A percentile compares a stretch with the other conserved stretches of the same genome.
phyloP scores from a whole-genome alignment of 352 stramenopile genomes.

The Pythium oligandrum region DNA sequence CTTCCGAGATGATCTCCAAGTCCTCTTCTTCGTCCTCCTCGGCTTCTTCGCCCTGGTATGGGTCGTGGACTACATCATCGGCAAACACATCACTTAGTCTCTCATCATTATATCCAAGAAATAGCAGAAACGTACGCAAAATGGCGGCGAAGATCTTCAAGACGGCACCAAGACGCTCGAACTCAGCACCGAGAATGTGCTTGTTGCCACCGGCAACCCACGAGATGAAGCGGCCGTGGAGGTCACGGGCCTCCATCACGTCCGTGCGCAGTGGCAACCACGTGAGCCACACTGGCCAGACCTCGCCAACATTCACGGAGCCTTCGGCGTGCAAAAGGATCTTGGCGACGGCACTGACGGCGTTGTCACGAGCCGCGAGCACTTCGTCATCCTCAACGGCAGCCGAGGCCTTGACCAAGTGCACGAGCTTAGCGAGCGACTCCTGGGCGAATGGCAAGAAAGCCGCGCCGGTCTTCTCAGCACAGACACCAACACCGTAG shows the following conservation, averaged over 20 bases:
- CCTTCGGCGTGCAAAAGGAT: conserved; percentile 57
- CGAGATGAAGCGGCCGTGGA: conserved; percentile 68
- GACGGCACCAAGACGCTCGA: conserved; percentile 54
- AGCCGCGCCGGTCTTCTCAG: conserved; percentile 63
- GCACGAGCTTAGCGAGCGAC: conserved; percentile 70
- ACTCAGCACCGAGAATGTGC: conserved; percentile 63
- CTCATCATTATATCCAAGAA: conserved; percentile 5
- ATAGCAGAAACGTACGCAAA: conserved; percentile 42
- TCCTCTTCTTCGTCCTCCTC: conserved; percentile 62
- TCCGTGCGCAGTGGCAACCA: conserved; percentile 80
- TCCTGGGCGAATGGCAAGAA: conserved; percentile 68
- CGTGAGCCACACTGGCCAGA: conserved; percentile 74
- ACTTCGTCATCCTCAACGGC: conserved; percentile 58
- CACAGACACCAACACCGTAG: conserved; percentile 81
- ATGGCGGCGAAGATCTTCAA: conserved; percentile 77
- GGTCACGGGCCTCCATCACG: conserved; percentile 68
- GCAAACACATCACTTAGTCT: background rate
- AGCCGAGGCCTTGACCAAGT: conserved; percentile 46
- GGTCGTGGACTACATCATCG: conserved; percentile 49
- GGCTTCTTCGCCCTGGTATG: conserved; percentile 44
- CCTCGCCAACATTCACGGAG: conserved; percentile 48
- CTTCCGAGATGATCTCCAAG: conserved; percentile 63
- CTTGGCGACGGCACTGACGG: conserved; percentile 78
- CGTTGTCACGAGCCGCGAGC: conserved; percentile 72
- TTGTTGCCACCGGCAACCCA: conserved; percentile 54